Conservation (phyloP, 441 rosid species). For the Gossypium aridum region DNA sequence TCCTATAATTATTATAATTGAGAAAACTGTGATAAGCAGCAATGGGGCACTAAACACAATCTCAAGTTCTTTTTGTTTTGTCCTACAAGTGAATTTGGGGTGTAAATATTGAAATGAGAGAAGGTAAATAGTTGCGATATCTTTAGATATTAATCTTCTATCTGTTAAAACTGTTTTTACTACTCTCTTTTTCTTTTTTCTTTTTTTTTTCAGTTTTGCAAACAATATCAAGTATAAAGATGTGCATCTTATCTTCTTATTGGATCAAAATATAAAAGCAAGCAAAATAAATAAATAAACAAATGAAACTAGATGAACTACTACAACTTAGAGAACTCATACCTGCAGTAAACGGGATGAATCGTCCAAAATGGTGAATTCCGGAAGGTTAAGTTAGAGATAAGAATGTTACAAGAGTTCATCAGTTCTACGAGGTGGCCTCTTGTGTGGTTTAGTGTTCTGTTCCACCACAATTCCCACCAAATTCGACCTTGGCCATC, state of each 20-base stretch:
- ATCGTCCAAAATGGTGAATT: slow-evolving; percentile 94
- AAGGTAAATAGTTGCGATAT: neutral
- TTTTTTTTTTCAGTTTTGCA: neutral
- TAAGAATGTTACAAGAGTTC: slow-evolving; percentile 68
- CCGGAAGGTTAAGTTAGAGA: slow-evolving; percentile 72
- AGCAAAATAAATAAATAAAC: neutral
- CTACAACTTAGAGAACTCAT: slow-evolving; percentile 1
- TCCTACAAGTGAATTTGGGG: neutral
- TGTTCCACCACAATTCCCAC: slow-evolving; percentile 99
- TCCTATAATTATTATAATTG: neutral
- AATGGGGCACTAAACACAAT: neutral
- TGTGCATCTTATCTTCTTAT: neutral
- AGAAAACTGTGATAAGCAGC: neutral
- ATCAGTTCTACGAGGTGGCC: slow-evolving; percentile 87
- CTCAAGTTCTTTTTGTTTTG: neutral
- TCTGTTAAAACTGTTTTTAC: neutral
- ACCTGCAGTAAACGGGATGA: slow-evolving; percentile 97
- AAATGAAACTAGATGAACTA: slow-evolving; percentile 5
- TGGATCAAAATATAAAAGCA: neutral
- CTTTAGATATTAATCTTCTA: neutral
- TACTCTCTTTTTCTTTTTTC: neutral
- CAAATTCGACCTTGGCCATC: slow-evolving; percentile 95
- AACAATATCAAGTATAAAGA: neutral
- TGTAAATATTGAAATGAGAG: neutral
- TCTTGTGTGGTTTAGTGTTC: slow-evolving; percentile 73